Conservation (phyloP, 2,329 filamentous ascomycete species). For the Dothistroma septosporum region DNA sequence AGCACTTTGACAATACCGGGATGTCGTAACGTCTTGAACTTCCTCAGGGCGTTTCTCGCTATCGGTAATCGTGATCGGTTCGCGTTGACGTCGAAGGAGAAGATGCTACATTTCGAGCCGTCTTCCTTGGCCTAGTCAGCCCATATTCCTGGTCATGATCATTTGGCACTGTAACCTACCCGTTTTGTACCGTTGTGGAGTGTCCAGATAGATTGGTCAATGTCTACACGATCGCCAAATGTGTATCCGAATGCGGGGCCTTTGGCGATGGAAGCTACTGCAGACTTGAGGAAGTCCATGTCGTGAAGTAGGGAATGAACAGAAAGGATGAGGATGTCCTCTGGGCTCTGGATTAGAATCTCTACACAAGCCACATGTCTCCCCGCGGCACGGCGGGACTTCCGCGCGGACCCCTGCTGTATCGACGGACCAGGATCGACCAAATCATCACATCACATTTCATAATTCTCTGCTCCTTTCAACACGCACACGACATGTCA, state of each 20-base stretch:
- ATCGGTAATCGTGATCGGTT: constrained; percentile 79
- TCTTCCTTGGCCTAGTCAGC: constrained; percentile 64
- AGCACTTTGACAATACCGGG: constrained; percentile 91
- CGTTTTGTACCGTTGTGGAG: constrained; percentile 89
- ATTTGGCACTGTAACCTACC: constrained; percentile 47
- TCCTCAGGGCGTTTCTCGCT: constrained; percentile 89
- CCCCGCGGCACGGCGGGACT: not conserved
- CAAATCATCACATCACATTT: too few species aligned
- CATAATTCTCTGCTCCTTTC: not conserved
- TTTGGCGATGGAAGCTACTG: constrained; percentile 93
- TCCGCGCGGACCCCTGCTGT: not conserved
- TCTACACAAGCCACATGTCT: not conserved
- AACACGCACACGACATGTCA: not conserved
- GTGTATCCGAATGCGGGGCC: constrained; percentile 88
- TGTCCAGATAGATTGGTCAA: constrained; percentile 94
- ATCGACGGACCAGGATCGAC: not conserved
- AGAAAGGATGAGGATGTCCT: too few species aligned
- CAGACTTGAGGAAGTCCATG: constrained; percentile 98
- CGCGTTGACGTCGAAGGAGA: constrained; percentile 83
- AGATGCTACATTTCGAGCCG: constrained; percentile 89
- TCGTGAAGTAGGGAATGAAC: not conserved
- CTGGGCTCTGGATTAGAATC: too few species aligned
- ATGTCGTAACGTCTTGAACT: constrained; percentile 86
- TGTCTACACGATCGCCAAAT: constrained; percentile 87
- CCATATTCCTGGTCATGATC: not conserved